A percentile compares a stretch with the other conserved stretches of the same genome.
Conservation (phyloP, 169 alveolate genomes). For the Plasmodium malariae region DNA sequence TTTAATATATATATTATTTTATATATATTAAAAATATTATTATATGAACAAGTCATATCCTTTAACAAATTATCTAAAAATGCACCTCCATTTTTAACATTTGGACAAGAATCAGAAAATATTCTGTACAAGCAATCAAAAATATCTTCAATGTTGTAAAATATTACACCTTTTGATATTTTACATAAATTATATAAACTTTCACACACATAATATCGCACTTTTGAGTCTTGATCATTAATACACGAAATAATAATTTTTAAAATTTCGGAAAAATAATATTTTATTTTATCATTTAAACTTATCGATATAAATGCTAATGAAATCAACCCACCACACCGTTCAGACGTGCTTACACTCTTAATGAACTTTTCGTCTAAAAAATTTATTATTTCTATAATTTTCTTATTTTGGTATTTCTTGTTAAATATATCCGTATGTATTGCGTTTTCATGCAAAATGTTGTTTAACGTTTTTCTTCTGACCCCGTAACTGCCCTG, state of each 20-base stretch:
- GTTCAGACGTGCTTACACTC: slow-evolving; percentile 34
- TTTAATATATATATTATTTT: slow-evolving; percentile 61
- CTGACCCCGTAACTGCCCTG: slow-evolving; percentile 20
- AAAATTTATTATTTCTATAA: slow-evolving; percentile 36
- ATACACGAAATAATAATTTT: slow-evolving; percentile 46
- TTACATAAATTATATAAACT: slow-evolving; percentile 83
- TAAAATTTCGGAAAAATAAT: slow-evolving; percentile 53
- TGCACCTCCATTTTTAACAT: slow-evolving; percentile 83
- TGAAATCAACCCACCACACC: slow-evolving; percentile 72
- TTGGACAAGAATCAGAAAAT: slow-evolving; percentile 82
- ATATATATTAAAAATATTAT: slow-evolving; percentile 66
- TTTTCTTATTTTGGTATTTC: slow-evolving; percentile 66
- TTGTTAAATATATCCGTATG: slow-evolving; percentile 17
- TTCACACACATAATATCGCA: slow-evolving; percentile 86
- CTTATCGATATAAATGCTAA: slow-evolving; percentile 70
- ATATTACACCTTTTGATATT: slow-evolving; percentile 59
- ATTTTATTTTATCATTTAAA: slow-evolving; percentile 46
- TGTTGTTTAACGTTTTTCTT: slow-evolving; percentile 21
- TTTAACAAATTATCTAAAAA: slow-evolving; percentile 81
- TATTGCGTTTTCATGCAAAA: slow-evolving; percentile 36
- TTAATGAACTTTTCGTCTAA: slow-evolving; percentile 39
- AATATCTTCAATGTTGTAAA: slow-evolving; percentile 77
- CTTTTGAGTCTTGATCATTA: slow-evolving; percentile 83
- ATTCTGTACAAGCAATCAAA: slow-evolving; percentile 85
- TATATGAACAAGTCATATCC: slow-evolving; percentile 81